A percentile compares a stretch with the other conserved stretches of the same genome.
phyloP scores from a whole-genome alignment of 2,329 filamentous ascomycete species.

The Xylaria polymorpha region DNA sequence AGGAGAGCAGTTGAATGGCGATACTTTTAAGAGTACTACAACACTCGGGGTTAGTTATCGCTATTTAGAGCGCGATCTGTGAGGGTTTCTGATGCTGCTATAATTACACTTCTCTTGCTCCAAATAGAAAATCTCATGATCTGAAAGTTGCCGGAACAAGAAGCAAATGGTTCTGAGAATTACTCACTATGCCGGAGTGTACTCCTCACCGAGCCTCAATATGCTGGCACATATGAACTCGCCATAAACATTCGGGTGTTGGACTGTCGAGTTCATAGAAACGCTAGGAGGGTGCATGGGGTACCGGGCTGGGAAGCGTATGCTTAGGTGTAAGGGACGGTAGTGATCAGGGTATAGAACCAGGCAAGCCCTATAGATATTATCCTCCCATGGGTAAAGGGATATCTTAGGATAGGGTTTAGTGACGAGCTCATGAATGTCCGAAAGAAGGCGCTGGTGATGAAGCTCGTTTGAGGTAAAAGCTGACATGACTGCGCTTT shows the following conservation, averaged over 20 bases:
- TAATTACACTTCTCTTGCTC: too few relatives aligned
- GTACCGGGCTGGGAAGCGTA: conserved; percentile 53
- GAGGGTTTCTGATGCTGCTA: too few relatives aligned
- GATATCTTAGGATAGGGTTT: conserved; percentile 60
- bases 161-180: neutral
- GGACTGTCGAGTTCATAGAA: conserved; percentile 55
- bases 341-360: conserved; percentile 56
- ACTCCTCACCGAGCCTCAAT: conserved; percentile 51
- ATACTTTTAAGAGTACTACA: conserved; percentile 58
- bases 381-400: conserved; percentile 53
- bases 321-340: conserved; percentile 56
- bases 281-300: conserved; percentile 56
- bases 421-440: conserved; percentile 59
- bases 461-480: neutral
- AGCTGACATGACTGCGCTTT: neutral
- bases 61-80: too few relatives aligned
- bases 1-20: conserved; percentile 63
- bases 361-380: conserved; percentile 56
- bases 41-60: neutral
- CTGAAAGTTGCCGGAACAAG: too few relatives aligned
- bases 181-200: conserved; percentile 58
- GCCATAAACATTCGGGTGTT: conserved; percentile 59
- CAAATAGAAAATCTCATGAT: too few relatives aligned
- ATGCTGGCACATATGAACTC: conserved; percentile 61
- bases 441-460: conserved; percentile 53